A percentile compares a stretch with the other conserved stretches of the same genome.
These are phyloP conservation scores for Oryza coarctata DNA, from an alignment of 176 grass and related monocot species.

Conservation along the genomic window DNA sequence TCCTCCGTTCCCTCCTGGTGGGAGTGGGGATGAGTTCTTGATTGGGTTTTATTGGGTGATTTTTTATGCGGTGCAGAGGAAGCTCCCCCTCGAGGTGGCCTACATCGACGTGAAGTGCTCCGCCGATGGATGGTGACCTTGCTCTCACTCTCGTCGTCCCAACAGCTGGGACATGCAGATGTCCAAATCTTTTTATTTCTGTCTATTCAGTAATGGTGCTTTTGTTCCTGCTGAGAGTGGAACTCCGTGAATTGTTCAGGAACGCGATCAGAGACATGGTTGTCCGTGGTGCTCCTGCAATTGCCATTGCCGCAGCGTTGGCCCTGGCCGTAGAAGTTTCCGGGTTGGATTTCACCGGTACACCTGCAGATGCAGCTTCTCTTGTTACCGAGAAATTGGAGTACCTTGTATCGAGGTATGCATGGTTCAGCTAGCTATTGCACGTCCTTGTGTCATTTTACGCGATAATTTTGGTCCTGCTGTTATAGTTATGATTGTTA, in stretches of 20 bases:
- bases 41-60: background rate
- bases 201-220: background rate
- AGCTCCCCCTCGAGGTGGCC: slow-evolving; percentile 62
- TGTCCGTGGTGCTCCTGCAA: slow-evolving; percentile 89
- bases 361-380: slow-evolving; percentile 64
- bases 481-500: background rate
- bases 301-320: slow-evolving; percentile 86
- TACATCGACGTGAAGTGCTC: slow-evolving; percentile 69
- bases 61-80: slow-evolving; percentile 49
- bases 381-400: slow-evolving; percentile 78
- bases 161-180: no score
- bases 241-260: slow-evolving; percentile 45
- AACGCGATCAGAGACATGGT: slow-evolving; percentile 88
- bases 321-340: slow-evolving; percentile 71
- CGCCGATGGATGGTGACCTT: slow-evolving; percentile 66
- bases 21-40: background rate
- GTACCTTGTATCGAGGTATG: slow-evolving; percentile 91
- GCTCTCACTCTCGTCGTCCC: background rate
- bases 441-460: background rate
- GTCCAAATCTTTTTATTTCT: background rate
- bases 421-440: slow-evolving; percentile 17
- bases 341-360: slow-evolving; percentile 54
- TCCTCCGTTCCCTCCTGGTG: no score
- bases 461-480: background rate
- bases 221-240: slow-evolving; percentile 10